Conservation (phyloP, 192 early-diverging fungal genomes). For the Entomortierella beljakovae region DNA sequence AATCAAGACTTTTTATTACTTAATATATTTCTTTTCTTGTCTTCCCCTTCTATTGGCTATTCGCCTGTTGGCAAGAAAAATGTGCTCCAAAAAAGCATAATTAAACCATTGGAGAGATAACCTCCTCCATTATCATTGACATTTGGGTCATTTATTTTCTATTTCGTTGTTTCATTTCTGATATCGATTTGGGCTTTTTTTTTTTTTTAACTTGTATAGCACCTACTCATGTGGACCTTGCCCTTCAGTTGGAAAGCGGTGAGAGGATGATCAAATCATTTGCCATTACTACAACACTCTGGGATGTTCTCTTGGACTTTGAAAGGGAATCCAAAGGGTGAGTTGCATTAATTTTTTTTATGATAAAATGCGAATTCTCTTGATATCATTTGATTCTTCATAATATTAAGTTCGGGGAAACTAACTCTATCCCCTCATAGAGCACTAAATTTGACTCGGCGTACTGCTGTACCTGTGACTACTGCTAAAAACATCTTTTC, state of each 20-base stretch:
- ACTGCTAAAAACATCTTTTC: slow-evolving; percentile 48
- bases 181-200: background rate
- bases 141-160: too few relatives aligned
- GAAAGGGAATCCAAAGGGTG: slow-evolving; percentile 63
- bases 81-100: too few relatives aligned
- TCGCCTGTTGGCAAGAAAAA: too few relatives aligned
- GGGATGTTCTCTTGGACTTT: slow-evolving; percentile 74
- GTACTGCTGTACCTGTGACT: slow-evolving; percentile 45
- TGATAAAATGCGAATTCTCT: too few relatives aligned
- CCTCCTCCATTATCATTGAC: too few relatives aligned
- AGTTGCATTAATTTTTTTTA: slow-evolving; percentile 5
- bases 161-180: background rate
- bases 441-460: slow-evolving; percentile 65
- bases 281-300: slow-evolving; percentile 66
- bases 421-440: slow-evolving; percentile 30
- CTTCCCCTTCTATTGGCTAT: background rate
- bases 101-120: too few relatives aligned
- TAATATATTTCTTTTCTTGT: background rate
- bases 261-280: slow-evolving; percentile 75
- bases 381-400: too few relatives aligned
- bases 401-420: too few relatives aligned
- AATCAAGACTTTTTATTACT: slow-evolving; percentile 5
- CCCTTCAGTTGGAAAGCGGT: slow-evolving; percentile 80
- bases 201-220: slow-evolving; percentile 8
- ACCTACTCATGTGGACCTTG: slow-evolving; percentile 65